Evolutionary conservation across 2,329 filamentous ascomycete genomes (phyloP).

Genomic region (Dactylellina cionopaga): DNA sequence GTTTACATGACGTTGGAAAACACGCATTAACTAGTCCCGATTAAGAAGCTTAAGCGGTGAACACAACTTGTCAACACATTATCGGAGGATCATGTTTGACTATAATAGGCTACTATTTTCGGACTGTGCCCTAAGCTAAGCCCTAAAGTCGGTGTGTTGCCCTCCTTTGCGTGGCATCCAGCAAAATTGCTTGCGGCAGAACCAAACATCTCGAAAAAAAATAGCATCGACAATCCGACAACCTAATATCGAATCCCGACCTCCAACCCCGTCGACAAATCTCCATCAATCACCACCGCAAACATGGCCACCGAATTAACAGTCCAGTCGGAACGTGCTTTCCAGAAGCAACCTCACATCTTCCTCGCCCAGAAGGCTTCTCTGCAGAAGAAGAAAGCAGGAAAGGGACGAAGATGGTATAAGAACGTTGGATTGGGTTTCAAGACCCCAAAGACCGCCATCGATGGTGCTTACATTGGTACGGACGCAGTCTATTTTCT

Average conservation of each 20-base stretch:
- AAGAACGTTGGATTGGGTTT: constrained; percentile 99
- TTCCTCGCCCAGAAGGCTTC: constrained; percentile 98
- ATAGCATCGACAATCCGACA: constrained; percentile 37
- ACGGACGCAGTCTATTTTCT: constrained; percentile 44
- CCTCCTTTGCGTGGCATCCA: too few species aligned
- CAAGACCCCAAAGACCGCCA: constrained; percentile 97
- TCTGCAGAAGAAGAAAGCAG: constrained; percentile 82
- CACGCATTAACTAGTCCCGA: constrained; percentile 15
- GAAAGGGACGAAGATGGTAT: constrained; percentile 97
- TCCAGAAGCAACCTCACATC: constrained; percentile 99
- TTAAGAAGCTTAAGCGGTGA: constrained; percentile 12
- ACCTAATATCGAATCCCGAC: constrained; percentile 20
- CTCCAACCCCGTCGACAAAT: constrained; percentile 55
- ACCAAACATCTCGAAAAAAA: constrained; percentile 44
- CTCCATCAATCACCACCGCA: constrained; percentile 64
- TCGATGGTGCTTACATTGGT: constrained; percentile 99
- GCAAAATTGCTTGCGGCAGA: constrained; percentile 20
- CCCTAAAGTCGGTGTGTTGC: constrained; percentile 28
- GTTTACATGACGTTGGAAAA: constrained; percentile 36
- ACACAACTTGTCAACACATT: constrained; percentile 8
- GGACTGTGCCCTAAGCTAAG: constrained; percentile 33
- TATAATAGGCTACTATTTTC: background rate
- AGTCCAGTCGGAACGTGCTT: constrained; percentile 99
- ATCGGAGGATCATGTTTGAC: background rate
- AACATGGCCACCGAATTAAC: constrained; percentile 98